Conservation (phyloP, 179 eudicot species). For the Drosera spatulata region DNA sequence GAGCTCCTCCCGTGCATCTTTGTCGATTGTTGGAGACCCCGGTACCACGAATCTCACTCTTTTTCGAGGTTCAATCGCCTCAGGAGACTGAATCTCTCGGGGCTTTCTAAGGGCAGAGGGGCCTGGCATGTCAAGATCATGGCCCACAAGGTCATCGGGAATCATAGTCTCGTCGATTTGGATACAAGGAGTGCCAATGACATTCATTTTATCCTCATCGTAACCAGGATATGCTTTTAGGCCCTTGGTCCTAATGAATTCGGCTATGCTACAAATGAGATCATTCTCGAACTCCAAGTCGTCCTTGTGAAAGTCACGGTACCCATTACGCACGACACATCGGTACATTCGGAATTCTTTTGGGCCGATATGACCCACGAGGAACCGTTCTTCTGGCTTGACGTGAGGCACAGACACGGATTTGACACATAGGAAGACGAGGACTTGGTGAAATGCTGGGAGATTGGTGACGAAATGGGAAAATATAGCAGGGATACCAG, state of each 20-base stretch:
- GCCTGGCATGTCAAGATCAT: constrained; percentile 10
- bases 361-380: constrained; percentile 82
- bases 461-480: constrained; percentile 94
- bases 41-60: constrained; percentile 72
- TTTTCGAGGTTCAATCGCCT: constrained; percentile 23
- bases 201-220: constrained; percentile 45
- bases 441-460: constrained; percentile 88
- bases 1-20: constrained; percentile 42
- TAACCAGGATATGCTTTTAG: neutral
- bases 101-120: neutral
- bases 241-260: constrained; percentile 45
- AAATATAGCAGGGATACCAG: constrained; percentile 89
- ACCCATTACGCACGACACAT: constrained; percentile 74
- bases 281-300: constrained; percentile 77
- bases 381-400: constrained; percentile 72
- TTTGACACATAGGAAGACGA: constrained; percentile 76
- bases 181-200: constrained; percentile 45
- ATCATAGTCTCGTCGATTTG: constrained; percentile 39
- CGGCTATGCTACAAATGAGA: constrained; percentile 60
- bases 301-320: constrained; percentile 79
- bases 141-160: constrained; percentile 13
- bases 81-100: constrained; percentile 28
- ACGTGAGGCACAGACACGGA: constrained; percentile 82
- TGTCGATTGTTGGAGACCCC: constrained; percentile 59
- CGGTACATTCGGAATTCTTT: constrained; percentile 66